phyloP scores from a whole-genome alignment of 345 rosid species.

The Melastoma malabathricum region DNA sequence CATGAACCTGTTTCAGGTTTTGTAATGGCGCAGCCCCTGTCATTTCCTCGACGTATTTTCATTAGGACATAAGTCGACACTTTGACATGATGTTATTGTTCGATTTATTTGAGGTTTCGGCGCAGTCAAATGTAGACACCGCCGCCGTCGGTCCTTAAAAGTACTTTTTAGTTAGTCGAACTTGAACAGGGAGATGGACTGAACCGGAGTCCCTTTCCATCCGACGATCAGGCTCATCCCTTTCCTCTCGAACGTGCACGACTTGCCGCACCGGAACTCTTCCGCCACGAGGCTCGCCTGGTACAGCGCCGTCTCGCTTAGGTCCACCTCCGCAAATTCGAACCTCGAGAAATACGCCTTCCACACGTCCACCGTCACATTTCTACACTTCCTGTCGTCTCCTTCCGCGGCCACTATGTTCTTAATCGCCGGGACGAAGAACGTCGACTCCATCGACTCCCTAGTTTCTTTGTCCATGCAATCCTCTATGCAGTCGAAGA shows the following conservation, averaged over 20 bases:
- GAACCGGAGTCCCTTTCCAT: conserved; percentile 40
- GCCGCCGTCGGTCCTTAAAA: too few species aligned
- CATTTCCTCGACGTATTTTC: too few species aligned
- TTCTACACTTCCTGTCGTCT: conserved; percentile 20
- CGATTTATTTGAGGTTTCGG: too few species aligned
- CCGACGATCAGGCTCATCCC: conserved; percentile 24
- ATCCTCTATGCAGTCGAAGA: conserved; percentile 25
- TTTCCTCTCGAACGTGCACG: conserved; percentile 21
- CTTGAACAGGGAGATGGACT: conserved; percentile 36
- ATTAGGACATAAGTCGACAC: too few species aligned
- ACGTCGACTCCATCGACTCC: conserved; percentile 11
- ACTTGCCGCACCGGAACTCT: conserved; percentile 16
- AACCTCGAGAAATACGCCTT: conserved; percentile 24
- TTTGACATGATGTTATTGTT: too few species aligned
- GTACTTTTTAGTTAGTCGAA: conserved; percentile 5
- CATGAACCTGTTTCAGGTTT: background rate
- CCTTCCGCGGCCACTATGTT: conserved; percentile 28
- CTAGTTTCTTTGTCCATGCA: conserved; percentile 21
- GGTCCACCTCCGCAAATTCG: conserved; percentile 25
- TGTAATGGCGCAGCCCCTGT: too few species aligned
- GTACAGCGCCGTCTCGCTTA: conserved; percentile 24
- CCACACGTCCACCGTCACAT: conserved; percentile 39
- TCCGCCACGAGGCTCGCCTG: conserved; percentile 23
- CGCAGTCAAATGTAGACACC: too few species aligned
- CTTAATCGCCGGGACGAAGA: conserved; percentile 17